Evolutionary conservation across 345 rosid genomes (phyloP).

Genomic region (Corchorus olitorius): DNA sequence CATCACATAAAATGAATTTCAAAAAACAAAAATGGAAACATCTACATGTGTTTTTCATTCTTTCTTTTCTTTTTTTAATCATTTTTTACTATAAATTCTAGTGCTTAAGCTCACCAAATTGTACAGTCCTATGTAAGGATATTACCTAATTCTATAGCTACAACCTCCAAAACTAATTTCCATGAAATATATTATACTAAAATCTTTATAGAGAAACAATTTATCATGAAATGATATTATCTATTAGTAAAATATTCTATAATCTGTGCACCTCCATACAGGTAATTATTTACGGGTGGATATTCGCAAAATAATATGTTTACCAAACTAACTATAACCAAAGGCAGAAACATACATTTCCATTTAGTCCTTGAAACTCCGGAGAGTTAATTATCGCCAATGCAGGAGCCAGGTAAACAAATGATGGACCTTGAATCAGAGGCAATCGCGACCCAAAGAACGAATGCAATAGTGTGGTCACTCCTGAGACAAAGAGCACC

Average conservation of each 20-base stretch:
- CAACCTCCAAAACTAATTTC: constrained; percentile 47
- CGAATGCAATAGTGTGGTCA: constrained; percentile 85
- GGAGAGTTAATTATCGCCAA: constrained; percentile 86
- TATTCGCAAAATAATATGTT: background rate
- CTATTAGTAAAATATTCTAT: background rate
- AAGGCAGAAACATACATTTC: constrained; percentile 62
- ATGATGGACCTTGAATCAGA: constrained; percentile 92
- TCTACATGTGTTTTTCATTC: background rate
- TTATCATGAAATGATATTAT: background rate
- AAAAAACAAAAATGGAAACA: background rate
- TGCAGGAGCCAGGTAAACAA: constrained; percentile 89
- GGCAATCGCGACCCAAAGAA: constrained; percentile 94
- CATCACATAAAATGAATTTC: background rate
- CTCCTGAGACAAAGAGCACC: constrained; percentile 83
- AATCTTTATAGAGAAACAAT: background rate
- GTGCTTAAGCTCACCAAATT: background rate
- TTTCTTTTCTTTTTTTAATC: background rate
- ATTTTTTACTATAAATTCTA: background rate
- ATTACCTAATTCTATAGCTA: constrained; percentile 55
- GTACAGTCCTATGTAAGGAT: background rate
- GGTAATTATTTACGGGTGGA: constrained; percentile 2
- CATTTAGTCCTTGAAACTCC: constrained; percentile 83
- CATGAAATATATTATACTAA: background rate
- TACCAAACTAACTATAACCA: background rate
- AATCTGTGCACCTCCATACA: background rate